Evolutionary conservation across 2,329 filamentous ascomycete species (phyloP), one percentile per base, ranked within the genome.

Genomic region (Boeremia exigua): DNA sequence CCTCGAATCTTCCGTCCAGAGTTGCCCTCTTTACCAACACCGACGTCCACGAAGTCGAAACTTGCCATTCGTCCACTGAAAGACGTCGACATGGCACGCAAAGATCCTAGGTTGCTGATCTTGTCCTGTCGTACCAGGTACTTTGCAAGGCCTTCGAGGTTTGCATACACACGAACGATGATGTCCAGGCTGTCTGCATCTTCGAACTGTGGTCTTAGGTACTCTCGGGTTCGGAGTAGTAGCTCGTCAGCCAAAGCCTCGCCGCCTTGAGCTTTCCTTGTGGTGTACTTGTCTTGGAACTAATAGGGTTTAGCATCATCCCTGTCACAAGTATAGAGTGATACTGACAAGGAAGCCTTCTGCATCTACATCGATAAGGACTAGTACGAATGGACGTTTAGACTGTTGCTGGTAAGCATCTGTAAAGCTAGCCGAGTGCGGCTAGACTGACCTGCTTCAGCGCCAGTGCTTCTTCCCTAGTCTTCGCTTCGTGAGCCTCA

Each of bases 211-310:
- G 69, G 66, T n/a, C 71, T 66, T 9, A 75, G 63, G 50, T 75
- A 74, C 56, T 75, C 72, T 38, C 71, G 67, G 39, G 63, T 68
- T 9, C 70, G 65, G 29, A 70, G 62, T 33, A 74, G 65, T 11
- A 75, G 60, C 44, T 75, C 72, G 36, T 75, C 73, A 17, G 73
- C 72, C 2, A 74, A 48, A 34, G 67, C 59, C 48, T 75, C 73
- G 5, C 73, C 73, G 23, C 73, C 71, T 60, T 73, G 69, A 5
- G 69, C 66, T 33, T 72, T 70, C 28, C 67, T 65, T 29, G 73
- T 75, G 25, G 73, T 62, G 51, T 70, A 75, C 48, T 71, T 74
- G 62, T 75, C 73, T 56, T 72, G 72, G 54, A 75, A 75, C 73
- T 75, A 29, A 3, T 5, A 9, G 15, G 32, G 7, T 19, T 62